Evolutionary conservation across 345 rosid species (phyloP).

Genomic region (Eucalyptus curtisii): DNA sequence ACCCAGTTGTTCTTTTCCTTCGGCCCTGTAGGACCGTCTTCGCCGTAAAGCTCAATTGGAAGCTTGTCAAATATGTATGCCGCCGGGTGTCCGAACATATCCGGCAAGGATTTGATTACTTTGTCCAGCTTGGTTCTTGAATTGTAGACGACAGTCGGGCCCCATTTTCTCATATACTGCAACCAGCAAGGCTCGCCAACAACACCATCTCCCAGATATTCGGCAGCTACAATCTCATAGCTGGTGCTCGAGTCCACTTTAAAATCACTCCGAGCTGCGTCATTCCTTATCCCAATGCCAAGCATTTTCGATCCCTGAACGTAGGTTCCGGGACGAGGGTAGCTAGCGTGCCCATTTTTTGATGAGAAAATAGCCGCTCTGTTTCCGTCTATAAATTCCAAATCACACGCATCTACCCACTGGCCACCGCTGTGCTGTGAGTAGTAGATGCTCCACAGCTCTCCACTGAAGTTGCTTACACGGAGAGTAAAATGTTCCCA

Average conservation of each 20-base stretch:
- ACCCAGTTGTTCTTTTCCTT: constrained; percentile 90
- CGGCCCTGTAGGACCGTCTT: constrained; percentile 90
- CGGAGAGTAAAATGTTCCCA: constrained; percentile 97
- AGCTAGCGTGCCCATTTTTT: constrained; percentile 74
- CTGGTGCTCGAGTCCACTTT: constrained; percentile 45
- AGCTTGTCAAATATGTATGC: constrained; percentile 25
- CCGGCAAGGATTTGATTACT: constrained; percentile 32
- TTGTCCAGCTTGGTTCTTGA: constrained; percentile 48
- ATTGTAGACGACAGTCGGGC: constrained; percentile 50
- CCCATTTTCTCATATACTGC: constrained; percentile 87
- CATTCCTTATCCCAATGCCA: constrained; percentile 71
- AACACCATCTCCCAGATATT: constrained; percentile 44
- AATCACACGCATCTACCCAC: constrained; percentile 61
- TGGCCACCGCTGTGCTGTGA: constrained; percentile 90
- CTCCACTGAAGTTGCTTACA: constrained; percentile 67
- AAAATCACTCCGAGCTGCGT: constrained; percentile 33
- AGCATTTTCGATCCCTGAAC: constrained; percentile 55
- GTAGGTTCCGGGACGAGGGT: constrained; percentile 52
- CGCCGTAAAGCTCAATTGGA: constrained; percentile 58
- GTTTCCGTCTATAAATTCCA: constrained; percentile 54
- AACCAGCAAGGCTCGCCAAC: constrained; percentile 62
- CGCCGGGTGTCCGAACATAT: constrained; percentile 15
- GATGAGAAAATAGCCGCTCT: constrained; percentile 61
- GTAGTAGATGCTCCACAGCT: constrained; percentile 66
- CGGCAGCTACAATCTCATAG: constrained; percentile 66